Base-by-base conservation (phyloP, 2,329 filamentous ascomycete genomes). In the Fusarium sp. region DNA sequence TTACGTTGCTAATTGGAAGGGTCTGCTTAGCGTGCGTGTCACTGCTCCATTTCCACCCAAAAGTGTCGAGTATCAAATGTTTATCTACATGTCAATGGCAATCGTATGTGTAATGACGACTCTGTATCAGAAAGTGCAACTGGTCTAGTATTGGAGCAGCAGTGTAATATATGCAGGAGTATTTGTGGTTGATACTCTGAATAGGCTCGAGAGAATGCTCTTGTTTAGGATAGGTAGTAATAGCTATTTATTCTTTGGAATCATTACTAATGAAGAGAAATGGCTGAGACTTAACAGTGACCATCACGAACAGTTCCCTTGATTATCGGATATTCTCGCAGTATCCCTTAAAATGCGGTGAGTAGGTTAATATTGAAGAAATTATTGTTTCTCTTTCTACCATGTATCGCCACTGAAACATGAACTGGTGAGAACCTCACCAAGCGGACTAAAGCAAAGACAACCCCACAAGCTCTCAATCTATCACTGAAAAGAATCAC, bases 401-500 rank as follows among this genome's bases (percentile, higher is more conserved):
- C 33, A 26, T 28, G 14, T 39, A 7, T 17, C 33, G 7, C 39
- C 28, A 57, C 28, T 26, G 4, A 41, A 24, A 12, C 18, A 28
- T 7, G 24, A 20, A 22, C 36, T 48, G 22, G 47, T 31, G 54
- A 68, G 57, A 67, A 41, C 35, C 24, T 73, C 48, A 65, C 42
- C 17, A 36, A 20, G 18, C 8, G n/a, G 38, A 44, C 11, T 28
- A 15, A 10, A 33, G 7, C 35, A 38, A 36, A 15, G 15, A 36
- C 22, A 24, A 24, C 55, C 35, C 49, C 62, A 44, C 26, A 44
- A 28, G 41, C 24, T 45, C 26, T n/a, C 31, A 44, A 24, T 15
- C 38, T 17, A 51, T 51, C 48, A 45, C 28, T 13, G 35, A 64
- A 35, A 63, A 57, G 38, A 69, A 56, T 59, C 44, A 69, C 51